Evolutionary conservation across 2,329 filamentous ascomycete genomes (phyloP).

Genomic region (Pleomassaria siparia): DNA sequence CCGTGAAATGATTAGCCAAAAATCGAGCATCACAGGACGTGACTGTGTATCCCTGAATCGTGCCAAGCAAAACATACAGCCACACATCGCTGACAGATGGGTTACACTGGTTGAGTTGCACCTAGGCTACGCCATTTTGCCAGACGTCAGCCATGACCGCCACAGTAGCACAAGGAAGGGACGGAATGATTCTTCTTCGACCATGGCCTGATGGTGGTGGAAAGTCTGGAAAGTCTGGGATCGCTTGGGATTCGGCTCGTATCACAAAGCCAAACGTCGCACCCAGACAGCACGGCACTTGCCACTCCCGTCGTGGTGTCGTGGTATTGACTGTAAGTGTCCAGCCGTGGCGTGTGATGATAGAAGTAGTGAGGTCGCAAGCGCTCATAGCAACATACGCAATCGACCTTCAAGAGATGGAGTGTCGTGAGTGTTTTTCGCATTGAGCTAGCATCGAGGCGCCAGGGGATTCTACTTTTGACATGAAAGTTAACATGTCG

Average conservation of each 20-base stretch:
- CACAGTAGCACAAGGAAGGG: not conserved
- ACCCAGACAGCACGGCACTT: not conserved
- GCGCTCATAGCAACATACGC: not conserved
- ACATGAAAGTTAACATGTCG: not conserved
- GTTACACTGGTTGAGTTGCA: slow-evolving; percentile 10
- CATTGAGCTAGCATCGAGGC: not conserved
- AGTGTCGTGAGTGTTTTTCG: not conserved
- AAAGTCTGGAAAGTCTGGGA: no score
- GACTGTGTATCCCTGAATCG: slow-evolving; percentile 4
- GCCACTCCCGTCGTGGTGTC: not conserved
- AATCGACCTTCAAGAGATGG: not conserved
- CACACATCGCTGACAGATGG: slow-evolving; percentile 15
- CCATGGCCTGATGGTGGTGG: no score
- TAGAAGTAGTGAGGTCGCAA: no score
- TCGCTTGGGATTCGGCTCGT: not conserved
- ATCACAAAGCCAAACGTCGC: not conserved
- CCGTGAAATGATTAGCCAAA: not conserved
- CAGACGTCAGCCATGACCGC: not conserved
- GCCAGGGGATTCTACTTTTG: not conserved
- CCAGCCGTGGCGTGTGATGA: not conserved
- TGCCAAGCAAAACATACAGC: slow-evolving; percentile 3
- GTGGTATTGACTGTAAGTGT: not conserved
- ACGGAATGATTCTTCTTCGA: not conserved
- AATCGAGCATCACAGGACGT: not conserved
- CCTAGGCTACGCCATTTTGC: not conserved